Evolutionary conservation across 2,329 filamentous ascomycete species (phyloP).

Genomic region (Sphaceloma murrayae): DNA sequence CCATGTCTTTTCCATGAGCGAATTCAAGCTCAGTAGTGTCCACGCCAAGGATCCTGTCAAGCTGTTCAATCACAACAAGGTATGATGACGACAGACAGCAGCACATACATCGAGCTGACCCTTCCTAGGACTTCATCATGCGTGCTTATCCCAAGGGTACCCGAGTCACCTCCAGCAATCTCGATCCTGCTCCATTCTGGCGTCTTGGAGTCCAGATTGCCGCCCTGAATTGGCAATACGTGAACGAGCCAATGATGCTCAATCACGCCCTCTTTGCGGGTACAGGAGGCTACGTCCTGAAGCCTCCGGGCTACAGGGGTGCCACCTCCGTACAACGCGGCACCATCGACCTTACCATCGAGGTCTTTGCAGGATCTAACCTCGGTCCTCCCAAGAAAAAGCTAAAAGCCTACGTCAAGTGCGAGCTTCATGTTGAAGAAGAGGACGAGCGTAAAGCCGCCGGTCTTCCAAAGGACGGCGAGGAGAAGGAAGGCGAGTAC

Average conservation of each 20-base stretch:
- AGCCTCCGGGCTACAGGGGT: conserved; percentile 61
- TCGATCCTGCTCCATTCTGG: conserved; percentile 80
- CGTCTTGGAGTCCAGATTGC: conserved; percentile 82
- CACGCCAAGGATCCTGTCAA: conserved; percentile 45
- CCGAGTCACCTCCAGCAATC: conserved; percentile 73
- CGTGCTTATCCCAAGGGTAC: conserved; percentile 78
- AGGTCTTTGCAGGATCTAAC: conserved; percentile 66
- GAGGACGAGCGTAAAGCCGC: conserved; percentile 39
- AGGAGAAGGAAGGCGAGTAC: conserved; percentile 45
- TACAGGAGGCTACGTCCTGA: conserved; percentile 74
- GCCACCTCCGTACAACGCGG: conserved; percentile 24
- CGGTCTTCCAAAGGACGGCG: conserved; percentile 37
- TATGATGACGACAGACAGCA: background rate
- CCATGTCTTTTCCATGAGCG: conserved; percentile 56
- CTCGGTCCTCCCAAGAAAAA: conserved; percentile 49
- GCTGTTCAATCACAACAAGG: conserved; percentile 67
- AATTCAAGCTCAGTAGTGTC: conserved; percentile 56
- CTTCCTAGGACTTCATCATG: conserved; percentile 60
- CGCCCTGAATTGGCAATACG: conserved; percentile 86
- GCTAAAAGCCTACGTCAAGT: conserved; percentile 67
- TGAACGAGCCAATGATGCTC: conserved; percentile 90
- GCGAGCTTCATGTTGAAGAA: conserved; percentile 71
- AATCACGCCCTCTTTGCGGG: conserved; percentile 87
- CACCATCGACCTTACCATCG: conserved; percentile 58
- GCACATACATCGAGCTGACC: background rate